phyloP scores from a whole-genome alignment of 164 flowering plant species.

The Nymphaea thermarum region DNA sequence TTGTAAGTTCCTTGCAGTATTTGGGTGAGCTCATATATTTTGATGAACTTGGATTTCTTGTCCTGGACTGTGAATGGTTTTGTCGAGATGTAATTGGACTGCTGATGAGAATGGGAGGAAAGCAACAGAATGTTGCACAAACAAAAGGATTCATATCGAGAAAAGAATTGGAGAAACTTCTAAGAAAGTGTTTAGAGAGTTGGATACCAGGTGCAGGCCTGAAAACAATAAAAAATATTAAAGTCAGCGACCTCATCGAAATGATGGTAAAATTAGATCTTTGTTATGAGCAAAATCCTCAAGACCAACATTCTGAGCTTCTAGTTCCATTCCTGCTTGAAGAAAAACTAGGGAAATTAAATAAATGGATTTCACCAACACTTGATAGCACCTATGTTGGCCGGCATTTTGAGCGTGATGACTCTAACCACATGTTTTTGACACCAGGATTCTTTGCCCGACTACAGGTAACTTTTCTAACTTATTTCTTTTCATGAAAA shows the following conservation, averaged over 20 bases:
- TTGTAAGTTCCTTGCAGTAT: conserved; percentile 65
- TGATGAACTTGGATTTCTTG: conserved; percentile 54
- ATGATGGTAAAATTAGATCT: conserved; percentile 91
- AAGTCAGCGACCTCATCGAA: conserved; percentile 58
- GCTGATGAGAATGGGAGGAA: conserved; percentile 37
- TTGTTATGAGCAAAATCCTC: conserved; percentile 70
- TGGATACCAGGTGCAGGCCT: conserved; percentile 67
- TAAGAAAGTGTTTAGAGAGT: conserved; percentile 54
- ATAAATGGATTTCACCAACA: conserved; percentile 47
- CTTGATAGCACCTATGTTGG: conserved; percentile 57
- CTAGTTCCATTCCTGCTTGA: conserved; percentile 67
- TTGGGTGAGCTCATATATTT: conserved; percentile 79
- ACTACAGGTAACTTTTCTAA: conserved; percentile 44
- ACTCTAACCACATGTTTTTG: conserved; percentile 77
- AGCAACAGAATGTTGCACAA: conserved; percentile 34
- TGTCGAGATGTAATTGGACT: conserved; percentile 65
- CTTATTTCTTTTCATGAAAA: too few species aligned
- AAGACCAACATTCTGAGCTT: conserved; percentile 52
- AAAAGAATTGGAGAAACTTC: conserved; percentile 66
- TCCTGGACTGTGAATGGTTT: conserved; percentile 89
- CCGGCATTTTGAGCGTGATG: conserved; percentile 80
- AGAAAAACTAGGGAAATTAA: conserved; percentile 70
- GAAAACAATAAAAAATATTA: conserved; percentile 58
- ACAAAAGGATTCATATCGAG: conserved; percentile 57
- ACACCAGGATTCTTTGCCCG: conserved; percentile 90